Evolutionary conservation across 345 rosid genomes (phyloP).

Genomic region (Populus nigra): DNA sequence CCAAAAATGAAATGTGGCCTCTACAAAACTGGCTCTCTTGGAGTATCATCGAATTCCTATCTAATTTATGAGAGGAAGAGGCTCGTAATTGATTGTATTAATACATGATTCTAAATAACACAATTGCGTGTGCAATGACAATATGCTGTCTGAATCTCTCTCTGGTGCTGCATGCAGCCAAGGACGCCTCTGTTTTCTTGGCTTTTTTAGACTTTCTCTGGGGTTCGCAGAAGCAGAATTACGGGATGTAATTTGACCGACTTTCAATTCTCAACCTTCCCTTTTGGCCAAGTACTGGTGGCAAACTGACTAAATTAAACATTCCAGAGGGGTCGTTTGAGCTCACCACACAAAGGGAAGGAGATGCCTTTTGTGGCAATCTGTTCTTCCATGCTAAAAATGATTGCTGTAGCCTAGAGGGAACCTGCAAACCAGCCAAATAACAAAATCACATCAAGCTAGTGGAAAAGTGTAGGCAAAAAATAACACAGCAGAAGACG

Average conservation of each 20-base stretch:
- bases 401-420: conserved; percentile 48
- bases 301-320: conserved; percentile 40
- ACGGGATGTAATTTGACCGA: conserved; percentile 22
- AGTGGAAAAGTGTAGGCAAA: neutral
- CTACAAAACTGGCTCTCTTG: conserved; percentile 22
- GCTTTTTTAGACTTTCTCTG: conserved; percentile 18
- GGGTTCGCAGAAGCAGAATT: conserved; percentile 12
- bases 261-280: conserved; percentile 44
- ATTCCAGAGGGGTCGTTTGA: conserved; percentile 10
- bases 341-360: conserved; percentile 20
- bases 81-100: conserved; percentile 23
- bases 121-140: conserved; percentile 51
- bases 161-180: conserved; percentile 44
- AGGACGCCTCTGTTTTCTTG: conserved; percentile 13
- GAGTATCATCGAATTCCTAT: conserved; percentile 1
- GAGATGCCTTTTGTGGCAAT: conserved; percentile 27
- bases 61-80: neutral
- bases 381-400: conserved; percentile 53
- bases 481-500: neutral
- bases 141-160: conserved; percentile 41
- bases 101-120: conserved; percentile 25
- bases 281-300: conserved; percentile 18
- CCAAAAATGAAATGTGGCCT: conserved; percentile 4
- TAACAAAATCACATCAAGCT: neutral
- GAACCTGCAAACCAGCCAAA: conserved; percentile 46